Base-by-base conservation (phyloP, 2,329 filamentous ascomycete genomes). In the Lecanicillium sp. region DNA sequence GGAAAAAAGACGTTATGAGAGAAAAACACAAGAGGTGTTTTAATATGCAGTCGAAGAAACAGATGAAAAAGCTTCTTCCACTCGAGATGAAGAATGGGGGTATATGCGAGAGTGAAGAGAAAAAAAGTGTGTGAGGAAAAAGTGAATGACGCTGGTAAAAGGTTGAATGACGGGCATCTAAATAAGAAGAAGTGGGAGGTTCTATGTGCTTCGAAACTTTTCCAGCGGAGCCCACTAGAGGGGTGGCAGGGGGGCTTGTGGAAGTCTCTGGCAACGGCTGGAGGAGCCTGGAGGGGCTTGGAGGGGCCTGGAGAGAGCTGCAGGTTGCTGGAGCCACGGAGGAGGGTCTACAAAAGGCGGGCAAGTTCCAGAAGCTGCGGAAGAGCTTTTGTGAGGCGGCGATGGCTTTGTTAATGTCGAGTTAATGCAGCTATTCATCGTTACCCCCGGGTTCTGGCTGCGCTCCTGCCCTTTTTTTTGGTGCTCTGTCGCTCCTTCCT, bases 131-230 rank as follows among this genome's bases (percentile, higher is more conserved):
- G 58, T 57, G 58, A 43, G 36, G 17, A 58, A 58, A 56, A 48
- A 52, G 49, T 46, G 41, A 51, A 20, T 44, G 23, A 12, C 5
- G 37, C 9, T 47, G 37, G 55, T 51, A 45, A 53, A 44, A 41
- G 52, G 54, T 53, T 55, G 54, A 48, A 50, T 57, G 41, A 57
- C n/a, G 59, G 46, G 58, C 53, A 59, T 58, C 63, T 67, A 66
- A 67, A 69, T 68, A 69, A 63, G 60, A 60, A 56, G 54, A 60
- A 50, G 61, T 60, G 59, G 55, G 60, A 62, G 56, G 60, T 70
- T 70, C 67, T 65, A 70, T 64, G 61, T 54, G 67, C 60, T 70
- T 70, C 67, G 66, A 64, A 61, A 62, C 61, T 63, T 58, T 70
- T 70, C 67, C 62, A 70, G 64, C 50, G 57, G 58, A 61, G 58